Conservation (phyloP, 2,329 filamentous ascomycete species). For the Metarhizium guizhouense region DNA sequence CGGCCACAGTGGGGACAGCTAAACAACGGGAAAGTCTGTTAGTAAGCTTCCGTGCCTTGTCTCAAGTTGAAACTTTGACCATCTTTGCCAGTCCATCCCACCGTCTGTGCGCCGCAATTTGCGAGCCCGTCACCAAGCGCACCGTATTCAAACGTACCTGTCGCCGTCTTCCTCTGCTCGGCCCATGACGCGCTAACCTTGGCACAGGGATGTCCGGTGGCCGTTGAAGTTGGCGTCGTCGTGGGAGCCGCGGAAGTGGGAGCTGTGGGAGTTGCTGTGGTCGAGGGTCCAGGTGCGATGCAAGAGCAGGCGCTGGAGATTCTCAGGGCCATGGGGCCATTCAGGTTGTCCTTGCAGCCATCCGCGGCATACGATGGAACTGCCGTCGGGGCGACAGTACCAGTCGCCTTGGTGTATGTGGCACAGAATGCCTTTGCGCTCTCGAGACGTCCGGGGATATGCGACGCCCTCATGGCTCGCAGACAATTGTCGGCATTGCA, state of each 20-base stretch:
- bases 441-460: conserved; percentile 21
- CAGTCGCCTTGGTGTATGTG: conserved; percentile 11
- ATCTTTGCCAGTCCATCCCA: too few relatives aligned
- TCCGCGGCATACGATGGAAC: conserved; percentile 13
- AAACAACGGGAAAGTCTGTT: not conserved
- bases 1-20: conserved; percentile 24
- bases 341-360: conserved; percentile 12
- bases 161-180: conserved; percentile 2
- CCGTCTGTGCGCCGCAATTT: too few relatives aligned
- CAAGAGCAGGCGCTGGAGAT: conserved; percentile 16
- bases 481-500: conserved; percentile 29
- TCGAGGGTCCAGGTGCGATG: conserved; percentile 9
- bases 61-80: too few relatives aligned
- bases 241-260: not conserved
- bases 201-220: conserved; percentile 7
- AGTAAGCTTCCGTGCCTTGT: not conserved
- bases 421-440: conserved; percentile 24
- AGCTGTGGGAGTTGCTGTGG: not conserved
- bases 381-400: conserved; percentile 6
- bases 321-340: conserved; percentile 10
- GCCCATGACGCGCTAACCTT: conserved; percentile 8
- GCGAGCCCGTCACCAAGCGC: too few relatives aligned
- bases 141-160: not conserved
- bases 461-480: conserved; percentile 24
- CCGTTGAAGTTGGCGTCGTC: conserved; percentile 5